Base-by-base conservation (phyloP, 345 rosid genomes). In the Moricandia moricandioides region DNA sequence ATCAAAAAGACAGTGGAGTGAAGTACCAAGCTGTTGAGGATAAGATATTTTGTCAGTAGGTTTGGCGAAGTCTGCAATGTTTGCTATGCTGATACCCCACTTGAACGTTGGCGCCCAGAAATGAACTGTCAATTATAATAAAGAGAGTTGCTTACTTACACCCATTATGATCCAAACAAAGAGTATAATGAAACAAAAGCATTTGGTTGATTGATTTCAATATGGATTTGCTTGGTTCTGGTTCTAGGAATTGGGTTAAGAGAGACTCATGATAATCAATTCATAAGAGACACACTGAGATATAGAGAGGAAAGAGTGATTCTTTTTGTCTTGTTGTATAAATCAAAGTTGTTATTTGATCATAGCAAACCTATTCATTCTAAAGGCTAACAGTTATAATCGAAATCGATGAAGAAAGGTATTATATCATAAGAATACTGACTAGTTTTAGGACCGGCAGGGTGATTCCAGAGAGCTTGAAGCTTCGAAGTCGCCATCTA, bases 361-460 rank as follows among this genome's bases (percentile, higher is more conserved):
- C 10, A 31, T 56, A 65, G 49, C 8, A 51, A 29, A 47, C 31
- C 29, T 64, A 16, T 7, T 21, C 26, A 5, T 63, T 14, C 54
- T 43, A 13, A 31, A 57, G 14, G 27, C 43, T n/a, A 54, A 12
- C 39, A 18, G 31, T 29, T n/a, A 43, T 0, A 31, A 68, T 68
- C 45, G 29, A 26, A 47, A 47, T 27, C 45, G 65, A 62, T 40
- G 12, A 11, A 26, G n/a, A 9, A 57, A 43, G 66, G 12, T 17
- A 30, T 13, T n/a, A 31, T 59, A 31, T 59, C 40, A 5, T 59
- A 4, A 21, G 64, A 27, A 26, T n/a, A 8, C 3, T 18, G 39
- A 47, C 92, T 85, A 63, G 98, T 94, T 85, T 91, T 91, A 55
- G 98, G 98, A 57, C 98, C 97, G 3, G 98, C 97, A 5, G 96